Evolutionary conservation across 1,284 basidiomycete species (phyloP), one percentile per base, ranked within the genome.

Genomic region (Erythrobasidium hasegawianum): DNA sequence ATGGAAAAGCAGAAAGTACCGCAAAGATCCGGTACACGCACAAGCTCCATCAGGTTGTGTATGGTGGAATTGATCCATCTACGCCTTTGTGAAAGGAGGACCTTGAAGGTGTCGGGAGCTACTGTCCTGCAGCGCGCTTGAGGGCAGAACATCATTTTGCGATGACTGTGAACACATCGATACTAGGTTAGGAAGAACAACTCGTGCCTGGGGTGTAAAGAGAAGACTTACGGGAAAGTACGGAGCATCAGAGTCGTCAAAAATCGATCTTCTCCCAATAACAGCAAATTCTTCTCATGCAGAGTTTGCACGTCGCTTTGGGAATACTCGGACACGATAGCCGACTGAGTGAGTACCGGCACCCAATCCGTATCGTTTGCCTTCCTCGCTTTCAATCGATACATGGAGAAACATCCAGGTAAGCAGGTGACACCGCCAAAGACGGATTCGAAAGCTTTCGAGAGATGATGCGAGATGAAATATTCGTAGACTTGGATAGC

Each of bases 41-140:
- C 91, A 39, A 99, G 87, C 78, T 99, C 96, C 93, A 97, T 97
- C 60, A 99, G 84, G 76, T 99, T 98, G 81, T 98, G 96, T 55
- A 98, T 90, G 0, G 96, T 98, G 50, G 93, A 97, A 79, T 97
- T 98, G 82, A 99, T 98, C 96, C 96, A 99, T 71, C 96, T 87
- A 27, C 96, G 87, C 38, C 96, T 89, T 77, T 99, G 96, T 0
- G 95, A 98, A 11, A 99, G 84, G 49, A 99, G 83, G 56, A 98
- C 85, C 43, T 82, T 81, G 80, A 99, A 98, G 0, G 91, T 93
- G 76, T 98, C 93, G 8, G 96, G 96, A 24, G 93, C 96, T 74
- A 98, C 85, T 14, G 96, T 99, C 70, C 92, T 83, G 78, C 96
- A 99, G 68, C 86, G 84, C 2, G 96, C 96, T 78, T 97, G 91